Percentiles rank a stretch among this genome's conserved stretches.
Evolutionary conservation across 192 early-diverging fungal species (phyloP).

Genomic region (Entomortierella parvispora): DNA sequence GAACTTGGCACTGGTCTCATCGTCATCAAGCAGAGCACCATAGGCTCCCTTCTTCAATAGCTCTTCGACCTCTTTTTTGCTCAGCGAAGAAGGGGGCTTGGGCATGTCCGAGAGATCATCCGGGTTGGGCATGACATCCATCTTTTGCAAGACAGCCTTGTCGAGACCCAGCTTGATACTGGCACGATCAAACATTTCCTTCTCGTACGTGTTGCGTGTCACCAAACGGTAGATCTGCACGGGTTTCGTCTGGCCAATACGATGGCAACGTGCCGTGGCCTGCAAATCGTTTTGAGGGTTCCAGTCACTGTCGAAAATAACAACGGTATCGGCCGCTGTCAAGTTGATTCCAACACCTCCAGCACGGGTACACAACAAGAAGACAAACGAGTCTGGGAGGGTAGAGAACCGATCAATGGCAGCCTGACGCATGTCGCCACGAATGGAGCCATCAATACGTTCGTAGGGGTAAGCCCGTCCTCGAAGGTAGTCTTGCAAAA

Average conservation of each 20-base stretch:
- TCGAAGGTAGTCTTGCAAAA: conserved; percentile 85
- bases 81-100: conserved; percentile 64
- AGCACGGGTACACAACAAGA: conserved; percentile 86
- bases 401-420: conserved; percentile 89
- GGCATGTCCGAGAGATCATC: conserved; percentile 58
- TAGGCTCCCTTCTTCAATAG: conserved; percentile 91
- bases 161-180: conserved; percentile 91
- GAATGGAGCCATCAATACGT: conserved; percentile 84
- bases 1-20: conserved; percentile 77
- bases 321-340: conserved; percentile 87
- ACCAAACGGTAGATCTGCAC: conserved; percentile 83
- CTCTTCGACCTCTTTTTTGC: conserved; percentile 85
- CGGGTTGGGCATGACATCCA: conserved; percentile 67
- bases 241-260: conserved; percentile 90
- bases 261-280: conserved; percentile 85
- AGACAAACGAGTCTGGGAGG: conserved; percentile 83
- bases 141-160: conserved; percentile 83
- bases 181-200: conserved; percentile 92
- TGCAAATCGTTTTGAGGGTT: conserved; percentile 93
- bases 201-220: conserved; percentile 88
- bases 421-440: conserved; percentile 84
- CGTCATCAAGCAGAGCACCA: conserved; percentile 87
- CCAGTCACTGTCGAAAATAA: conserved; percentile 92
- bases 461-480: conserved; percentile 80
- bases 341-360: conserved; percentile 93